phyloP scores from a whole-genome alignment of 2,329 filamentous ascomycete species.

The Neonectria magnoliae region DNA sequence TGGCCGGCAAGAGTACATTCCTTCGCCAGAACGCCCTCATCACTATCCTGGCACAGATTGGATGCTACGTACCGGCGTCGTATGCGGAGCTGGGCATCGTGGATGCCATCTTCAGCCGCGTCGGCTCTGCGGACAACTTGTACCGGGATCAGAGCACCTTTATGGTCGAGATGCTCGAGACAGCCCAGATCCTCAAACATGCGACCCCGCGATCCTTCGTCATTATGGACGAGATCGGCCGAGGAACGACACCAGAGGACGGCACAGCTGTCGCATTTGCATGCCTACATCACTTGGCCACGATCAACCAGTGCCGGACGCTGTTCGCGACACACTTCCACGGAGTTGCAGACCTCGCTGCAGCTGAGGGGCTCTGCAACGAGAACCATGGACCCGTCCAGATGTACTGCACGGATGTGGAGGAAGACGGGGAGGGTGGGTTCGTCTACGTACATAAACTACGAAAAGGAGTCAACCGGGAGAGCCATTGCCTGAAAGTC shows the following conservation, averaged over 20 bases:
- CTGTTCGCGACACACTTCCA: slow-evolving; percentile 98
- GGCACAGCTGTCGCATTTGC: slow-evolving; percentile 91
- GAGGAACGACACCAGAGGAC: slow-evolving; percentile 93
- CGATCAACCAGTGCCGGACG: slow-evolving; percentile 79
- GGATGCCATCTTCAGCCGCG: slow-evolving; percentile 94
- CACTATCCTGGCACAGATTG: slow-evolving; percentile 90
- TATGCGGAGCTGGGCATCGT: slow-evolving; percentile 89
- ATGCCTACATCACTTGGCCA: slow-evolving; percentile 83
- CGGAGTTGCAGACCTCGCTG: slow-evolving; percentile 79
- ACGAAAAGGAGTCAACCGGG: slow-evolving; percentile 81
- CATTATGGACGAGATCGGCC: slow-evolving; percentile 98
- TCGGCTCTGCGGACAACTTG: slow-evolving; percentile 95
- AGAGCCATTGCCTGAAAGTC: slow-evolving; percentile 95
- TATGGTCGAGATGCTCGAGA: slow-evolving; percentile 99
- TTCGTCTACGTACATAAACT: slow-evolving; percentile 91
- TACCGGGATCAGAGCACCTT: slow-evolving; percentile 96
- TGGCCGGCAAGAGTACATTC: slow-evolving; percentile 98
- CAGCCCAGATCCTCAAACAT: slow-evolving; percentile 85
- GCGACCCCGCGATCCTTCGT: slow-evolving; percentile 89
- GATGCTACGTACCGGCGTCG: slow-evolving; percentile 89
- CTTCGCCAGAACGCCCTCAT: slow-evolving; percentile 95
- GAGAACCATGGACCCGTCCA: slow-evolving; percentile 61
- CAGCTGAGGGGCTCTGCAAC: slow-evolving; percentile 56
- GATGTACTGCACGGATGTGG: slow-evolving; percentile 89
- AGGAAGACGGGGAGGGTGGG: slow-evolving; percentile 73